These are phyloP conservation scores for Diaporthe amygdali DNA, from an alignment of 2,329 filamentous ascomycete species.

Conservation along the genomic window DNA sequence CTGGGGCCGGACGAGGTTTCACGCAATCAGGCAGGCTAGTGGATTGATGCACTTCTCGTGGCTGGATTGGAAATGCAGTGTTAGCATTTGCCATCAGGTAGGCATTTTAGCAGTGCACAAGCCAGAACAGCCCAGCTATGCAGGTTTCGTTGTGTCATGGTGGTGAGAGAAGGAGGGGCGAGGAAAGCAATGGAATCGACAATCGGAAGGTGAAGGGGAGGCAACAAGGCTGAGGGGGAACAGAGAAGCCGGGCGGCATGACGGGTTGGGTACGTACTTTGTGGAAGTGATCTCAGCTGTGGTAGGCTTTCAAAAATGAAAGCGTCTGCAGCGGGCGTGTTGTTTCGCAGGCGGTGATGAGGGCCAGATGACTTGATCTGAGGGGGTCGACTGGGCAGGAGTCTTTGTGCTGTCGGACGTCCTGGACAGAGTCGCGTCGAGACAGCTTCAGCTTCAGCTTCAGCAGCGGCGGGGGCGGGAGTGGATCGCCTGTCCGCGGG, in stretches of 20 bases:
- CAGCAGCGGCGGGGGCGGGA: slow-evolving; percentile 22
- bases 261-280: slow-evolving; percentile 16
- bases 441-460: slow-evolving; percentile 26
- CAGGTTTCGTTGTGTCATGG: background rate
- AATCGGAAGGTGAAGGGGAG: slow-evolving; percentile 1
- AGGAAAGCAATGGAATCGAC: slow-evolving; percentile 2
- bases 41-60: slow-evolving; percentile 27
- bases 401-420: slow-evolving; percentile 10
- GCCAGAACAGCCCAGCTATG: background rate
- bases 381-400: background rate
- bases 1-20: slow-evolving; percentile 24
- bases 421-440: slow-evolving; percentile 22
- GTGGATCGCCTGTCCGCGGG: slow-evolving; percentile 24
- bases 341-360: slow-evolving; percentile 12
- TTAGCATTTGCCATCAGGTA: slow-evolving; percentile 1
- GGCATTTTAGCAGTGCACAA: background rate
- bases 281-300: slow-evolving; percentile 30
- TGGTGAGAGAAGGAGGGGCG: background rate
- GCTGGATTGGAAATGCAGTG: background rate
- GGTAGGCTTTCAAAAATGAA: slow-evolving; percentile 23
- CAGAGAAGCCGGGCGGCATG: background rate
- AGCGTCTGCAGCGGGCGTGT: slow-evolving; percentile 23
- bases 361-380: background rate
- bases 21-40: slow-evolving; percentile 29
- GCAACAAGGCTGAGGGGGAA: slow-evolving; percentile 1